These are phyloP conservation scores for Pilatotrama ljubarskyi DNA, from an alignment of 768 basidiomycete genomes.

Conservation along the genomic window DNA sequence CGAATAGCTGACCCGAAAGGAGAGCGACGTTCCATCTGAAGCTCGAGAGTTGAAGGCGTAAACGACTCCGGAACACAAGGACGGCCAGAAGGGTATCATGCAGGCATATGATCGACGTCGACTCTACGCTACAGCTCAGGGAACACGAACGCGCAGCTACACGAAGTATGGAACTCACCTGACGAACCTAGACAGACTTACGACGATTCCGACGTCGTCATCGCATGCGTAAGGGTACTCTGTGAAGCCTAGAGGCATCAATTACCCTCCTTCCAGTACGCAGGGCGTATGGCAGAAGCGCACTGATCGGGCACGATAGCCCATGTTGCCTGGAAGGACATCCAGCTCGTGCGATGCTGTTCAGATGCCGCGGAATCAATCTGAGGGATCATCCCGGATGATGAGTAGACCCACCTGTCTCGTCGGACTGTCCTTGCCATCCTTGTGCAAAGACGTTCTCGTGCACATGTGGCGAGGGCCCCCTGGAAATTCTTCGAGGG, in stretches of 20 bases:
- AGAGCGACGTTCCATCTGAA: slow-evolving; percentile 6
- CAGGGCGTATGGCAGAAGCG: background rate
- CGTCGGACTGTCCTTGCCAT: background rate
- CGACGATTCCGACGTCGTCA: background rate
- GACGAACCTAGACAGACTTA: too few species aligned
- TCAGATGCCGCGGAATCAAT: background rate
- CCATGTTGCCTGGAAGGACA: background rate
- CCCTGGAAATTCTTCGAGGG: background rate
- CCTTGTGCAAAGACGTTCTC: background rate
- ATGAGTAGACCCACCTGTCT: background rate
- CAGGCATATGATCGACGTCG: background rate
- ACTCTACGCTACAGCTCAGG: background rate
- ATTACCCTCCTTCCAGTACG: slow-evolving; percentile 1
- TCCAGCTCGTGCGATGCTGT: background rate
- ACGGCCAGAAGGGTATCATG: background rate
- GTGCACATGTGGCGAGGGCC: background rate
- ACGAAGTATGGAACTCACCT: slow-evolving; percentile 2
- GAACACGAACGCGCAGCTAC: background rate
- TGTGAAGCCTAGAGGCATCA: background rate
- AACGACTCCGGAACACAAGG: background rate
- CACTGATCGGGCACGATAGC: background rate
- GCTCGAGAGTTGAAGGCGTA: background rate
- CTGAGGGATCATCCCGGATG: background rate
- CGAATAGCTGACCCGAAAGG: background rate
- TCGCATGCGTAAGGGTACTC: background rate